phyloP scores from a whole-genome alignment of 192 early-diverging fungal genomes.

The Entomortierella beljakovae region DNA sequence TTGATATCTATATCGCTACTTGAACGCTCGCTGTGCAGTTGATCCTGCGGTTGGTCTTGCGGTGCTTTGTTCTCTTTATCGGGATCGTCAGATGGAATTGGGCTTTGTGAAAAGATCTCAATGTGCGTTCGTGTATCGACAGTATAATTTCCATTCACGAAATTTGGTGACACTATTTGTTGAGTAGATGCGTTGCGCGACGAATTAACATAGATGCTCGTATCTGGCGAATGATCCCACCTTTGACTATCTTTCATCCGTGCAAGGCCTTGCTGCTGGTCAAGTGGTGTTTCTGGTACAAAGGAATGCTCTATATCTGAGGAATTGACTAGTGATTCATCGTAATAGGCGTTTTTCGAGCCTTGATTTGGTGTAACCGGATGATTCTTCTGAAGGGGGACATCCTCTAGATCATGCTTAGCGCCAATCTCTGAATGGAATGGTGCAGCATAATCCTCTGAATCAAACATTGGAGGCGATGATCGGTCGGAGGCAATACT shows the following conservation, averaged over 20 bases:
- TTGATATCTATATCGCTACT: not conserved
- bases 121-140: not conserved
- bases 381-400: not conserved
- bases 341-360: not conserved
- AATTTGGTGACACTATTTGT: not conserved
- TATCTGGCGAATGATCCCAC: not conserved
- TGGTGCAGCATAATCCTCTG: not conserved
- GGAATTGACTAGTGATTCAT: not conserved
- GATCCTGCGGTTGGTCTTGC: not conserved
- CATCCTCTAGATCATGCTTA: not conserved
- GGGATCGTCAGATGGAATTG: not conserved
- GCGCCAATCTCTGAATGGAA: not conserved
- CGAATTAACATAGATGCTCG: not conserved
- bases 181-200: not conserved
- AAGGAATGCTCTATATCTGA: not conserved
- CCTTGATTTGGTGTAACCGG: not conserved
- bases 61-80: constrained; percentile 18
- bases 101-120: not conserved
- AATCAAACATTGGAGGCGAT: constrained; percentile 47
- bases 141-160: not conserved
- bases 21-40: not conserved
- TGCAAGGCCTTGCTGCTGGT: constrained; percentile 18
- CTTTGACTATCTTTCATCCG: constrained; percentile 3
- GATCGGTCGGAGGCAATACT: constrained; percentile 34
- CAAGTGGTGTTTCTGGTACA: constrained; percentile 27